These are phyloP conservation scores for Cladosporium sp. DNA, from an alignment of 2,329 filamentous ascomycete species.

Conservation along the genomic window DNA sequence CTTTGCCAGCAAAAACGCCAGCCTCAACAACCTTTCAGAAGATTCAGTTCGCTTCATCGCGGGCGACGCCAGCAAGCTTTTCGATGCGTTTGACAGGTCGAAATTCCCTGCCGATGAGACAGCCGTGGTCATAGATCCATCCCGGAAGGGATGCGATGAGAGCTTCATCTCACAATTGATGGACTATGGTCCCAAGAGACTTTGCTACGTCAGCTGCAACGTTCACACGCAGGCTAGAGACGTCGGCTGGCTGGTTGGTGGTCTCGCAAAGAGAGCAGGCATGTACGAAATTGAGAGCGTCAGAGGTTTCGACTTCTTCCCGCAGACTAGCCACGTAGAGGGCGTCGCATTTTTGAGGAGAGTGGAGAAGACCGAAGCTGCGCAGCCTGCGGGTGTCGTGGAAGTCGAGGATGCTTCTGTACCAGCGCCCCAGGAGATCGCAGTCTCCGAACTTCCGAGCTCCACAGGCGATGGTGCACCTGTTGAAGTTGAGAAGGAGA, in stretches of 20 bases:
- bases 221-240: slow-evolving; percentile 97
- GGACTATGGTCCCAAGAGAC: slow-evolving; percentile 71
- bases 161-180: slow-evolving; percentile 82
- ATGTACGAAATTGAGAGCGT: slow-evolving; percentile 86
- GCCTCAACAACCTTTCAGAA: slow-evolving; percentile 68
- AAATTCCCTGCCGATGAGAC: slow-evolving; percentile 77
- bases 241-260: slow-evolving; percentile 81
- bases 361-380: slow-evolving; percentile 31
- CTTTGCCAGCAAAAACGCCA: slow-evolving; percentile 77
- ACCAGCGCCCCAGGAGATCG: not conserved
- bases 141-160: slow-evolving; percentile 89
- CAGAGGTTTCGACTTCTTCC: slow-evolving; percentile 95
- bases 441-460: not conserved
- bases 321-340: slow-evolving; percentile 74
- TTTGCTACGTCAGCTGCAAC: slow-evolving; percentile 96
- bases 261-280: slow-evolving; percentile 50
- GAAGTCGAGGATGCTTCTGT: not conserved
- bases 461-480: not conserved
- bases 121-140: slow-evolving; percentile 94
- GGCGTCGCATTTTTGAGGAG: slow-evolving; percentile 61
- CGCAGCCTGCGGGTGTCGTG: not conserved
- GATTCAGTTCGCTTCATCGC: slow-evolving; percentile 81
- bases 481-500: not conserved
- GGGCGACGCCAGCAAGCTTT: slow-evolving; percentile 82
- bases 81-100: slow-evolving; percentile 62